phyloP scores from a whole-genome alignment of 177 flowering plant species.

The Vitis hybrid region DNA sequence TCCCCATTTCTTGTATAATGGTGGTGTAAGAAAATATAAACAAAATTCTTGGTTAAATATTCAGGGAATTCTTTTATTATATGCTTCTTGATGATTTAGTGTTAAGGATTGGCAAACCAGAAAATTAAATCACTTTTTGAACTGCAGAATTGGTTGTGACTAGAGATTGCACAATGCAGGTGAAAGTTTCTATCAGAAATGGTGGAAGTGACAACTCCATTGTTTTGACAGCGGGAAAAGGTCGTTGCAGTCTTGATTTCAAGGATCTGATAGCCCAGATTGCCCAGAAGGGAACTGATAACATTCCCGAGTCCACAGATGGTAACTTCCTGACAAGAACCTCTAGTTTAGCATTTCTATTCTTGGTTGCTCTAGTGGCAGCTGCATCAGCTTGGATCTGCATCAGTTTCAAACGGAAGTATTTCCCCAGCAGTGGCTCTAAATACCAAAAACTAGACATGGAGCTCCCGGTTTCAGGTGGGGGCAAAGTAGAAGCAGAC shows the following conservation, averaged over 20 bases:
- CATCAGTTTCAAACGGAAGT: conserved; percentile 26
- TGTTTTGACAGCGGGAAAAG: conserved; percentile 31
- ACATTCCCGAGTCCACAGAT: conserved; percentile 15
- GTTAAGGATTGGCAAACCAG: too few species aligned
- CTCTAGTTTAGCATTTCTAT: conserved; percentile 22
- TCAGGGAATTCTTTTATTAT: too few species aligned
- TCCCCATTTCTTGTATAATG: too few species aligned
- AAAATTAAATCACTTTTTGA: background rate
- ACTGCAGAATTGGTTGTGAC: conserved; percentile 9
- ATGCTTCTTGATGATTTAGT: too few species aligned
- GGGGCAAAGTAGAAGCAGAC: conserved; percentile 25
- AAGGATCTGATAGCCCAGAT: conserved; percentile 30
- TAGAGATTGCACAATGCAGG: conserved; percentile 33
- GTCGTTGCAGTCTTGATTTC: conserved; percentile 57
- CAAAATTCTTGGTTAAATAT: too few species aligned
- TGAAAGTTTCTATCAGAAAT: conserved; percentile 43
- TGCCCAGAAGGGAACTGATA: conserved; percentile 19
- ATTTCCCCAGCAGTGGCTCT: conserved; percentile 11
- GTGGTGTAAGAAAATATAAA: too few species aligned
- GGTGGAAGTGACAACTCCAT: conserved; percentile 31
- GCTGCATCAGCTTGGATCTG: conserved; percentile 34
- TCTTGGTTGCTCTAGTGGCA: conserved; percentile 32
- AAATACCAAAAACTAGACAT: conserved; percentile 65
- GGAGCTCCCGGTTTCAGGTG: conserved; percentile 54
- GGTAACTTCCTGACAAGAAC: conserved; percentile 15